Evolutionary conservation across 2,329 filamentous ascomycete species (phyloP).

Genomic region (Magnaporthiopsis poae): DNA sequence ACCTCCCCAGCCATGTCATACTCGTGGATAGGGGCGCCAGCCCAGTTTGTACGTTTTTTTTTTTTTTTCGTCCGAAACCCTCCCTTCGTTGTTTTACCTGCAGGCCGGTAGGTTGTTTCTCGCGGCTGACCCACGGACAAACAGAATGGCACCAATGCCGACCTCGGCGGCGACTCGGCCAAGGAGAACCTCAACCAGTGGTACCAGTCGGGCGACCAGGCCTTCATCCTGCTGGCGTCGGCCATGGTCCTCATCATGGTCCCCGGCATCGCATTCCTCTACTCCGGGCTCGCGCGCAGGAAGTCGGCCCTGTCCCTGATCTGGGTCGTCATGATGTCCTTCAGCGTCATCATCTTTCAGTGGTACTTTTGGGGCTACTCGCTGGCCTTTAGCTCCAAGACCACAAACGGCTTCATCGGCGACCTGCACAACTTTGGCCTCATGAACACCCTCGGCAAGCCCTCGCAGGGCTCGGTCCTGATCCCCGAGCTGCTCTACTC

Average conservation of each 20-base stretch:
- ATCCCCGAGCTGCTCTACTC: slow-evolving; percentile 85
- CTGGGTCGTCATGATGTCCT: slow-evolving; percentile 92
- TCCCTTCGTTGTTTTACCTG: not conserved
- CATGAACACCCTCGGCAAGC: slow-evolving; percentile 68
- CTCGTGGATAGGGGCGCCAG: slow-evolving; percentile 47
- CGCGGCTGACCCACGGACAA: not conserved
- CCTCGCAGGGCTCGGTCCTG: slow-evolving; percentile 80
- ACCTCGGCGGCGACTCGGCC: slow-evolving; percentile 67
- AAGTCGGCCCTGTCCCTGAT: slow-evolving; percentile 96
- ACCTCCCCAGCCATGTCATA: slow-evolving; percentile 42
- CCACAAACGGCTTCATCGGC: slow-evolving; percentile 83
- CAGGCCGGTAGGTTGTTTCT: not conserved
- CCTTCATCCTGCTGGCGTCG: slow-evolving; percentile 80
- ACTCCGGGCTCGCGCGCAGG: slow-evolving; percentile 91
- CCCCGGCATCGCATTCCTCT: slow-evolving; percentile 91
- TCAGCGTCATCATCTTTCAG: slow-evolving; percentile 86
- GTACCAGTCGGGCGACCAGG: slow-evolving; percentile 84
- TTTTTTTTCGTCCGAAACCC: not conserved
- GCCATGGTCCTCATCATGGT: slow-evolving; percentile 96
- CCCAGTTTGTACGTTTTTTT: slow-evolving; percentile 29
- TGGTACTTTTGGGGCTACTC: slow-evolving; percentile 99
- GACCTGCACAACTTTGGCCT: slow-evolving; percentile 83
- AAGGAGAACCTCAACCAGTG: slow-evolving; percentile 89
- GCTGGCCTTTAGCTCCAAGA: slow-evolving; percentile 73
- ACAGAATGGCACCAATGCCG: slow-evolving; percentile 50